Conservation (phyloP, 148 eudicot species). For the Selenicereus undatus region DNA sequence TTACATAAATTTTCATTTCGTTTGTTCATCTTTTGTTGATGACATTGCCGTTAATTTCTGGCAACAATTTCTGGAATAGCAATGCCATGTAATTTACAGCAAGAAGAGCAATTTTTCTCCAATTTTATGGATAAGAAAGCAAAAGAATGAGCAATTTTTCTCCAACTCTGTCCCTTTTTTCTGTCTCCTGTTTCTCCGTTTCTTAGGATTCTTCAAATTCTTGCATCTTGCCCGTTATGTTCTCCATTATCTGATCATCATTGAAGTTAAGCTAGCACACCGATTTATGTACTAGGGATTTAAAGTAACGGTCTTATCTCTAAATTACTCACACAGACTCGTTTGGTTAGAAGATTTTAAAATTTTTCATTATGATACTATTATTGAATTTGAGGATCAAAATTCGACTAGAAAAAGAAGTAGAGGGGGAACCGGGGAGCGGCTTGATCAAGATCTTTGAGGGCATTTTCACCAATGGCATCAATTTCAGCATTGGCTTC, state of each 20-base stretch:
- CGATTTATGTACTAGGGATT: no score
- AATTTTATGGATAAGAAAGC: constrained; percentile 45
- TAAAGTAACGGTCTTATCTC: no score
- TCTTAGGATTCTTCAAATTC: constrained; percentile 73
- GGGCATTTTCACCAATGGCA: constrained; percentile 71
- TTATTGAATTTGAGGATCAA: not conserved
- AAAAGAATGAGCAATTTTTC: constrained; percentile 46
- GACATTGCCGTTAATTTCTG: constrained; percentile 27
- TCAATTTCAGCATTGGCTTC: constrained; percentile 79
- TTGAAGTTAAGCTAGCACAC: not conserved
- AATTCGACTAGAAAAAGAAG: not conserved
- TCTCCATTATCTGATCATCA: constrained; percentile 68
- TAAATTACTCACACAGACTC: not conserved
- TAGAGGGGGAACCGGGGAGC: constrained; percentile 57
- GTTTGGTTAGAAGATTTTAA: not conserved
- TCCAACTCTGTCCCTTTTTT: constrained; percentile 46
- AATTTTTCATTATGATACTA: no score
- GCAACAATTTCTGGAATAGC: constrained; percentile 45
- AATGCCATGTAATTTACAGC: constrained; percentile 55
- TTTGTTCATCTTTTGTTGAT: constrained; percentile 29
- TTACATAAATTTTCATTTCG: not conserved
- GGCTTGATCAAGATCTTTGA: constrained; percentile 75
- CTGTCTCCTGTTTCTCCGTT: constrained; percentile 51
- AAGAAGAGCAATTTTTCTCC: constrained; percentile 49
- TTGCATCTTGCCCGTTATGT: constrained; percentile 71